Conservation (phyloP, 495 filamentous ascomycete species). For the Aspergillus coremiiformis region DNA sequence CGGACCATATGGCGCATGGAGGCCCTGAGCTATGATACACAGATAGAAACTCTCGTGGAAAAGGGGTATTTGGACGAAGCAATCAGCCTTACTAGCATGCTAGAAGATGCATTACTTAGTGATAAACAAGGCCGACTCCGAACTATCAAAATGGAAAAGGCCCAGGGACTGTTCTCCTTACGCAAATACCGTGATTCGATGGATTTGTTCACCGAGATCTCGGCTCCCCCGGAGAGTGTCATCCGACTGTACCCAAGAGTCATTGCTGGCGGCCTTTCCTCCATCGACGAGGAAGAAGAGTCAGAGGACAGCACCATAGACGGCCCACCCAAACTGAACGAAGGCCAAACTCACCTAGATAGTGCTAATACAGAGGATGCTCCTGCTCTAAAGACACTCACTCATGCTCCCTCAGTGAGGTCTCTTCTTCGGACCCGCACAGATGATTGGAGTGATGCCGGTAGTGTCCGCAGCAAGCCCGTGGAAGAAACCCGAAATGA, state of each 20-base stretch:
- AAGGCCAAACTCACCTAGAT: constrained; percentile 24
- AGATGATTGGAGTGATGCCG: constrained; percentile 39
- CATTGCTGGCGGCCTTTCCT: constrained; percentile 76
- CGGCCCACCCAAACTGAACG: constrained; percentile 16
- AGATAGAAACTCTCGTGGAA: constrained; percentile 77
- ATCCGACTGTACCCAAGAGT: constrained; percentile 74
- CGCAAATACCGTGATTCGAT: constrained; percentile 83
- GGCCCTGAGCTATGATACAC: constrained; percentile 84
- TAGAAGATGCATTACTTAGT: constrained; percentile 83
- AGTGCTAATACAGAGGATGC: constrained; percentile 18
- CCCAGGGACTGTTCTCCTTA: constrained; percentile 71
- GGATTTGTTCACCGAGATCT: constrained; percentile 82
- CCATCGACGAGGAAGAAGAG: constrained; percentile 40
- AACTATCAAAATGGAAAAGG: constrained; percentile 83
- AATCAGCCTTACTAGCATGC: constrained; percentile 76
- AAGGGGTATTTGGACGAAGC: constrained; percentile 81
- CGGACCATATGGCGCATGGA: constrained; percentile 92
- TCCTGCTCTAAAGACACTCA: constrained; percentile 12
- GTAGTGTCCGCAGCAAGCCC: constrained; percentile 36
- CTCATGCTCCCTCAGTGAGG: constrained; percentile 50
- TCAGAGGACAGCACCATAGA: constrained; percentile 32
- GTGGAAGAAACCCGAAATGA: constrained; percentile 13
- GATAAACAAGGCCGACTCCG: constrained; percentile 75
- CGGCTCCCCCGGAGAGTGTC: constrained; percentile 82
- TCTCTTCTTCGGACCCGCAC: constrained; percentile 42